These are phyloP conservation scores for Calocybe gangraenosa DNA, from an alignment of 768 basidiomycete species.

Conservation along the genomic window DNA sequence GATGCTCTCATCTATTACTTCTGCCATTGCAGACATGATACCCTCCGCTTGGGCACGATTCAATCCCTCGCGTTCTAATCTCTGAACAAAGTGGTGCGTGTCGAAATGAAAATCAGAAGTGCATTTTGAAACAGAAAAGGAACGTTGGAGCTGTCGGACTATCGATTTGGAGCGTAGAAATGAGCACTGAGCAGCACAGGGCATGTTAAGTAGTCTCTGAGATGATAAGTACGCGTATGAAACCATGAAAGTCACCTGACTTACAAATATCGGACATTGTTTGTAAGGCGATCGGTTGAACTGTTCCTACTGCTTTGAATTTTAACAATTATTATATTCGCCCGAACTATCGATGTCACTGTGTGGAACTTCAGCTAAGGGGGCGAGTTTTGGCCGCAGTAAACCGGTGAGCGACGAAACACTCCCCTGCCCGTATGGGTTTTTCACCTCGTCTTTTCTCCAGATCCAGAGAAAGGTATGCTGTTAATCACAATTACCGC, in stretches of 20 bases:
- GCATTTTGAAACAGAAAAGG: conserved; percentile 25
- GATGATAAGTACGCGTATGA: no score
- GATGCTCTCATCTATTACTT: conserved; percentile 96
- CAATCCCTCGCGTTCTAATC: conserved; percentile 84
- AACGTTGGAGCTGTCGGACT: conserved; percentile 11
- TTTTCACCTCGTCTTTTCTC: conserved; percentile 1
- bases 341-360: conserved; percentile 52
- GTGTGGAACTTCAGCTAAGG: conserved; percentile 51
- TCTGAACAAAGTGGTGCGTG: conserved; percentile 91
- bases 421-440: background rate
- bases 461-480: conserved; percentile 48
- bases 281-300: no score
- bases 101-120: conserved; percentile 79
- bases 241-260: no score
- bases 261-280: no score
- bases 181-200: no score
- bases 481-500: background rate
- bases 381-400: conserved; percentile 51
- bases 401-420: conserved; percentile 39
- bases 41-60: conserved; percentile 92
- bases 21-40: conserved; percentile 94
- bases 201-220: no score
- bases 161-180: no score
- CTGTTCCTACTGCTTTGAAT: no score
- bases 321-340: no score